phyloP scores from a whole-genome alignment of 1,139 yeast species.

The Hansenula lynferdii region DNA sequence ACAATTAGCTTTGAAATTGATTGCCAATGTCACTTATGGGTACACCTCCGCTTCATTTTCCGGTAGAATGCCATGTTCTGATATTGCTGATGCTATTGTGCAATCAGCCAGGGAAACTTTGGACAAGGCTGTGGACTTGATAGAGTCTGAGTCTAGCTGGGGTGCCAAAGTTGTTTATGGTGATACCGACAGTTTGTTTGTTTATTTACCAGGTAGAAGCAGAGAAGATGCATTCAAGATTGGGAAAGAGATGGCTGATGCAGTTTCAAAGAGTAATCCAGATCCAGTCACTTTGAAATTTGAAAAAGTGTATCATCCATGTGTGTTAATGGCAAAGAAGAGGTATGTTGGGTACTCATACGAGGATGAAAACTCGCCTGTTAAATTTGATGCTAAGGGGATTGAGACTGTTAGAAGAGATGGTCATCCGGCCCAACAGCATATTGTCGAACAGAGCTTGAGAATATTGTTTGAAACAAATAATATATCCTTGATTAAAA shows the following conservation, averaged over 20 bases:
- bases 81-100: constrained; percentile 91
- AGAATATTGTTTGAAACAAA: constrained; percentile 65
- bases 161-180: constrained; percentile 96
- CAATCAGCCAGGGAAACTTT: constrained; percentile 85
- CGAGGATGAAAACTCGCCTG: constrained; percentile 44
- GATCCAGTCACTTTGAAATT: constrained; percentile 79
- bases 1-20: constrained; percentile 81
- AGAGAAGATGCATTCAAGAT: constrained; percentile 70
- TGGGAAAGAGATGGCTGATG: constrained; percentile 65
- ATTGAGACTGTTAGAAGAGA: constrained; percentile 92
- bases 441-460: constrained; percentile 68
- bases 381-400: constrained; percentile 92
- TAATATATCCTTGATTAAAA: constrained; percentile 67
- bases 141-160: constrained; percentile 57
- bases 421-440: constrained; percentile 90
- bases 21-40: constrained; percentile 96
- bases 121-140: constrained; percentile 61
- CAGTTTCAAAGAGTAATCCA: constrained; percentile 66
- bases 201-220: constrained; percentile 80
- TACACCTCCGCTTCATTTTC: constrained; percentile 92
- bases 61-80: constrained; percentile 97
- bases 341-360: constrained; percentile 85
- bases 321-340: constrained; percentile 78
- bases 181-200: constrained; percentile 91
- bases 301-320: constrained; percentile 90